Base-by-base conservation (phyloP, 495 filamentous ascomycete genomes). In the Aspergillus affinis region DNA sequence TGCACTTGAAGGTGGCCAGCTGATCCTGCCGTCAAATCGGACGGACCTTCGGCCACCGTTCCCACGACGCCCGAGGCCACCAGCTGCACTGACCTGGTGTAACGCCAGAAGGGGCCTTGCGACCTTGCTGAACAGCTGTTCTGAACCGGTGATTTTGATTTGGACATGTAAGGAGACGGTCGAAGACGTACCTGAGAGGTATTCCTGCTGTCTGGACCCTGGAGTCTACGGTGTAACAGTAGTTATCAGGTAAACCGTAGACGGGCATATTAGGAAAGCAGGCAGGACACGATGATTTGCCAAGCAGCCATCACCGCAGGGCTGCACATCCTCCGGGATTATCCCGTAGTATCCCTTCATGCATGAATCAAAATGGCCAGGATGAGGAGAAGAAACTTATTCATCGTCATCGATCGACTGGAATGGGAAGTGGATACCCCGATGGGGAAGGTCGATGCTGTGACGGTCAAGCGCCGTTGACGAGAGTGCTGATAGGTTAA, bases 21-120 rank as follows among this genome's bases (percentile, higher is more conserved):
- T 59, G 61, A 56, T 52, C 53, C 30, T 48, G 17, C 51, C 56
- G 57, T 59, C 61, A 41, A 63, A 63, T 50, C 55, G 50, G 21
- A 20, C 57, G 18, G 4, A 26, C 0, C 19, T 29, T 23, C 19
- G 48, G n/a, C 48, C 29, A 21, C 15, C 18, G 41, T 29, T n/a
- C 4, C 50, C 21, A 52, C 26, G 15, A 52, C 27, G 32, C 1
- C 50, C 30, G 51, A 48, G 13, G 49, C 48, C 48, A 27, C 19
- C 58, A 54, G 51, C 51, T 60, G 58, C 58, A 60, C 29, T 15
- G 54, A 29, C 44, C 30, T 46, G 47, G 54, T 56, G 54, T 47
- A 44, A 59, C 47, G 27, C n/a, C 50, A 18, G 21, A 13, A 5
- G 18, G 15, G 26, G 29, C 26, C 27, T 49, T 32, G 36, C 17